Conservation (phyloP, 2,329 filamentous ascomycete species). For the Ophiostoma himal-ulmi region DNA sequence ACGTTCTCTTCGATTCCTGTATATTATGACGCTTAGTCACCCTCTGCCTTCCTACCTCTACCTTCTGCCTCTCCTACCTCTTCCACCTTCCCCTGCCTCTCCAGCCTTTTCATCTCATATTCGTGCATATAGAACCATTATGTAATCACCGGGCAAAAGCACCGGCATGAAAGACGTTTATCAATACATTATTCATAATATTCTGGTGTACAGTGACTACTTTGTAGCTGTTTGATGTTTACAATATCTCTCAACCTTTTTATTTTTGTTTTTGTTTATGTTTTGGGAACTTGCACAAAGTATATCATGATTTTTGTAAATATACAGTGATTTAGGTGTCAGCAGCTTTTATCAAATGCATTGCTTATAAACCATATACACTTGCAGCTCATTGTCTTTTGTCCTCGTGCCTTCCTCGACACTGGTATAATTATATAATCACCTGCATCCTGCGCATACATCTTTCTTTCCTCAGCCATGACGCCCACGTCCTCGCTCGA, state of each 20-base stretch:
- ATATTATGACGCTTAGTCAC: conserved; percentile 5
- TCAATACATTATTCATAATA: conserved; percentile 6
- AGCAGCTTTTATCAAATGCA: no score
- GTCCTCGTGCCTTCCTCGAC: not conserved
- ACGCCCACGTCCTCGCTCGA: no score
- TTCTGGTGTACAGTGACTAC: not conserved
- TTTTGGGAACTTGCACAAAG: no score
- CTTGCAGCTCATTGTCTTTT: no score
- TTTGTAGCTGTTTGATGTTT: no score
- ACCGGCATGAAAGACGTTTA: conserved; percentile 15
- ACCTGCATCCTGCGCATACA: not conserved
- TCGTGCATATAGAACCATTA: conserved; percentile 20
- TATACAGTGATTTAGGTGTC: no score
- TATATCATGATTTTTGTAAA: no score
- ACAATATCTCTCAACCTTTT: no score
- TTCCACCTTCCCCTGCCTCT: not conserved
- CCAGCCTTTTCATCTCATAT: conserved; percentile 3
- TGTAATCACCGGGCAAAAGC: conserved; percentile 20
- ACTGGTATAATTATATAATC: not conserved
- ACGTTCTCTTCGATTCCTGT: not conserved
- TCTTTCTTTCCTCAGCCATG: not conserved
- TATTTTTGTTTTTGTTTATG: no score
- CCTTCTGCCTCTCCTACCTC: not conserved
- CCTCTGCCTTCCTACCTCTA: not conserved
- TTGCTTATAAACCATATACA: no score